Evolutionary conservation across 1,284 basidiomycete genomes (phyloP).

Genomic region (Singerocomus rubriflavus): DNA sequence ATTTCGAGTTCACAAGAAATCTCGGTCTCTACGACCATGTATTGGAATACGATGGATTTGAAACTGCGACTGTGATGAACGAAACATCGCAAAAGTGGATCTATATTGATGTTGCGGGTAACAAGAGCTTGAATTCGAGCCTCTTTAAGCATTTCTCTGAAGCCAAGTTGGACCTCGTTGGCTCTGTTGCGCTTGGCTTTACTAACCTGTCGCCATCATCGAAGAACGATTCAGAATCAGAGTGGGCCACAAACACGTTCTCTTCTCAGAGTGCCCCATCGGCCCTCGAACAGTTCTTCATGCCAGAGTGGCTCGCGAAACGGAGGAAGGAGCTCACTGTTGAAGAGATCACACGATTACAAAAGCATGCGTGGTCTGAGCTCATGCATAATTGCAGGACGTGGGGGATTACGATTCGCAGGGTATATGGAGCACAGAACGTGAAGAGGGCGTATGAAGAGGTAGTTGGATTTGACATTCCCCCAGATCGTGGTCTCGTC

Average conservation of each 20-base stretch:
- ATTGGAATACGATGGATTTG: conserved; percentile 46
- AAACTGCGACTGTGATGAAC: conserved; percentile 26
- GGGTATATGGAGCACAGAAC: conserved; percentile 42
- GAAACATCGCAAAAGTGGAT: conserved; percentile 40
- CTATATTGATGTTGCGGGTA: conserved; percentile 64
- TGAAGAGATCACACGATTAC: conserved; percentile 45
- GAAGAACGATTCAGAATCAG: conserved; percentile 22
- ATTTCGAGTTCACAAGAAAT: conserved; percentile 49
- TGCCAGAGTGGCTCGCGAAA: conserved; percentile 59
- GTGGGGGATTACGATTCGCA: conserved; percentile 51
- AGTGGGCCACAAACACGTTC: conserved; percentile 41
- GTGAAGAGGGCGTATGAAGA: conserved; percentile 49
- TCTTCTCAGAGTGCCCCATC: conserved; percentile 11
- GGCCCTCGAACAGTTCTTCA: conserved; percentile 55
- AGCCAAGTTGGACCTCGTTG: conserved; percentile 36
- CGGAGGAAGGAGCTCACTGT: conserved; percentile 47
- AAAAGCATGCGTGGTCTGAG: conserved; percentile 51
- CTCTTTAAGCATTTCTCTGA: conserved; percentile 41
- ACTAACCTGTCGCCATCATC: conserved; percentile 51
- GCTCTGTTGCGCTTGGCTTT: conserved; percentile 49
- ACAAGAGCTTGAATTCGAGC: conserved; percentile 43
- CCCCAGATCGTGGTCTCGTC: conserved; percentile 52
- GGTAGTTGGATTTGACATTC: conserved; percentile 43
- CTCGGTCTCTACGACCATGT: conserved; percentile 55
- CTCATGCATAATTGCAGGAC: conserved; percentile 50